phyloP scores from a whole-genome alignment of 1,139 yeast genomes.

The Meyerozyma guilliermondii region DNA sequence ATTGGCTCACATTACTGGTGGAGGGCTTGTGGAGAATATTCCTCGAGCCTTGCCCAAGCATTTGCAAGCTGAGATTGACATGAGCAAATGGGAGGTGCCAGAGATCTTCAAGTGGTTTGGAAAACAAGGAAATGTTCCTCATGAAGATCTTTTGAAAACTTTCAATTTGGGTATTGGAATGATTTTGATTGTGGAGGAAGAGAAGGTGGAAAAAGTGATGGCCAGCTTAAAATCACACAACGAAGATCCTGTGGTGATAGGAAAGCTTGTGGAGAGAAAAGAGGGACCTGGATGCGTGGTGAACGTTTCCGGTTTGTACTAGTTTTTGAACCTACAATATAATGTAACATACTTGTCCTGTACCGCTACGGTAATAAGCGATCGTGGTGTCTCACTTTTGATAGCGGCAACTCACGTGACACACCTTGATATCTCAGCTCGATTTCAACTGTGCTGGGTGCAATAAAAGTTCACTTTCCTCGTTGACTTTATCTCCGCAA shows the following conservation, averaged over 20 bases:
- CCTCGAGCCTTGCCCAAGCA: conserved; percentile 89
- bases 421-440: too few species aligned
- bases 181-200: conserved; percentile 75
- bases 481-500: too few species aligned
- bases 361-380: too few species aligned
- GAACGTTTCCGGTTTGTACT: conserved; percentile 59
- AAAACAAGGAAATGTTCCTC: conserved; percentile 84
- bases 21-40: conserved; percentile 93
- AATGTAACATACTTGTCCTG: background rate
- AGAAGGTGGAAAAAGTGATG: conserved; percentile 56
- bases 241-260: conserved; percentile 77
- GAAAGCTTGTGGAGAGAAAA: conserved; percentile 57
- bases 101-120: conserved; percentile 93
- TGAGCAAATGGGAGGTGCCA: conserved; percentile 77
- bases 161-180: conserved; percentile 96
- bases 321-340: conserved; percentile 10
- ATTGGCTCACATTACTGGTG: conserved; percentile 96
- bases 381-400: background rate
- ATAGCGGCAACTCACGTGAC: conserved; percentile 1
- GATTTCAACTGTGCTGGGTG: too few species aligned
- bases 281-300: conserved; percentile 64
- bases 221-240: conserved; percentile 55
- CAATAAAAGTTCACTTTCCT: background rate
- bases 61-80: conserved; percentile 77
- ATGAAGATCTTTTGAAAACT: conserved; percentile 79